Evolutionary conservation across 2,329 filamentous ascomycete species (phyloP).

Genomic region (Byssoonygena ceratinophila): DNA sequence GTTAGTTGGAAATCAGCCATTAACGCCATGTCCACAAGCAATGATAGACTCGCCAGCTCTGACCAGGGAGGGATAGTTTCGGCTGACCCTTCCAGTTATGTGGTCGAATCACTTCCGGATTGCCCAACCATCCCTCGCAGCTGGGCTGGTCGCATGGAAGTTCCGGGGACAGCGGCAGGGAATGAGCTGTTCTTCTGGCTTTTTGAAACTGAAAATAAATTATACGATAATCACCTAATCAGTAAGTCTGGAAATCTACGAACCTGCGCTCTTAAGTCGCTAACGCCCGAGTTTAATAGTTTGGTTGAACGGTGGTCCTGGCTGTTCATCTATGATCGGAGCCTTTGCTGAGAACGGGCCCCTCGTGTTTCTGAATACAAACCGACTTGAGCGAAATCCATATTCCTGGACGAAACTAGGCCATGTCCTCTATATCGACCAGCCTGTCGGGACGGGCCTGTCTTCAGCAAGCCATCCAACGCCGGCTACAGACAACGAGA

Average conservation of each 20-base stretch:
- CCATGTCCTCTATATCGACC: constrained; percentile 31
- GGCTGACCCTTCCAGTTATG: neutral
- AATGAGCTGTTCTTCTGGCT: constrained; percentile 33
- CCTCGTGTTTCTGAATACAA: constrained; percentile 24
- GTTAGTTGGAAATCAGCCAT: neutral
- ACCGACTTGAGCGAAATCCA: constrained; percentile 12
- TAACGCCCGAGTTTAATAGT: constrained; percentile 9
- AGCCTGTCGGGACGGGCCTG: constrained; percentile 30
- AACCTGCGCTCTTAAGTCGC: neutral
- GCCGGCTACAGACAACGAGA: constrained; percentile 22
- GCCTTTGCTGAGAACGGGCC: constrained; percentile 27
- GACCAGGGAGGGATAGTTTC: neutral
- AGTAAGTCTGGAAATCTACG: constrained; percentile 19
- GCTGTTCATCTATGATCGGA: constrained; percentile 18
- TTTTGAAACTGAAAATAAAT: constrained; percentile 24
- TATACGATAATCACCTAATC: constrained; percentile 28
- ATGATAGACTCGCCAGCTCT: neutral
- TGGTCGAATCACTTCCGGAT: constrained; percentile 24
- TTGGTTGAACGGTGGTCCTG: constrained; percentile 17
- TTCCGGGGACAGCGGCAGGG: constrained; percentile 22
- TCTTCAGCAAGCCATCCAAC: constrained; percentile 26
- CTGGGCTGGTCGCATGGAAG: constrained; percentile 29
- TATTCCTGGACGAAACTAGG: constrained; percentile 20
- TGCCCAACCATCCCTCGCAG: constrained; percentile 23
- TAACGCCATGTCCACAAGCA: neutral